A percentile compares a stretch with the other conserved stretches of the same genome.
phyloP scores from a whole-genome alignment of 2,329 filamentous ascomycete species.

The Exophiala lecanii-corni region DNA sequence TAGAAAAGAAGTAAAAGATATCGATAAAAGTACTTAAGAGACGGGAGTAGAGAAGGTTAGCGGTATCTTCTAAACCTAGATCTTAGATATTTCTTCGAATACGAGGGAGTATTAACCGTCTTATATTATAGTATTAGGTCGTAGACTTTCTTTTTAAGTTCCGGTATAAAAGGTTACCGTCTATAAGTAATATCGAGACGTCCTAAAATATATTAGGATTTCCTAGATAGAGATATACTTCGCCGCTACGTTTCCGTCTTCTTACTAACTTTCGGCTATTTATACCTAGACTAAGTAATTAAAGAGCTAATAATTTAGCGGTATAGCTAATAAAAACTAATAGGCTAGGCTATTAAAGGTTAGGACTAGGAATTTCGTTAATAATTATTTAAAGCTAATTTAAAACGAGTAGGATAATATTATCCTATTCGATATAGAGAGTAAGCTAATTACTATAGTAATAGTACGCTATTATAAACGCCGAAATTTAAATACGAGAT shows the following conservation, averaged over 20 bases:
- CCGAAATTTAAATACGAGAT: constrained; percentile 32
- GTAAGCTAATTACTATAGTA: constrained; percentile 27
- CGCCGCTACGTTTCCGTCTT: constrained; percentile 15
- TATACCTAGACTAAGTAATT: constrained; percentile 21
- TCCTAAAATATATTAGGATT: constrained; percentile 21
- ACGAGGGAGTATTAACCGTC: constrained; percentile 12
- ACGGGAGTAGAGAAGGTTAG: constrained; percentile 23
- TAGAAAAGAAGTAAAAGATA: constrained; percentile 30
- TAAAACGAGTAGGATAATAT: constrained; percentile 23
- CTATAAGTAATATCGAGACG: constrained; percentile 24
- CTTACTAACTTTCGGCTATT: constrained; percentile 12
- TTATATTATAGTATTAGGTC: constrained; percentile 19
- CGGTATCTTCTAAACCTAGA: constrained; percentile 5
- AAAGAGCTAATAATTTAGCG: constrained; percentile 26
- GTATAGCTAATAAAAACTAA: constrained; percentile 26
- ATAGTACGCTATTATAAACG: constrained; percentile 23
- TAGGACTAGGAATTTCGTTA: constrained; percentile 21
- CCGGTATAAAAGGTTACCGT: constrained; percentile 20
- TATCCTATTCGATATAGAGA: constrained; percentile 22
- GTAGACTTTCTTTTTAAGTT: constrained; percentile 9
- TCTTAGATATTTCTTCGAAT: constrained; percentile 2
- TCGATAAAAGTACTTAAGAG: constrained; percentile 27
- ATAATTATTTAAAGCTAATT: constrained; percentile 26
- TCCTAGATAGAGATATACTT: constrained; percentile 27
- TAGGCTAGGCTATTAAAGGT: constrained; percentile 23